These are phyloP conservation scores for Hymenoscyphus occultus DNA, from an alignment of 2,329 filamentous ascomycete genomes.

Conservation along the genomic window DNA sequence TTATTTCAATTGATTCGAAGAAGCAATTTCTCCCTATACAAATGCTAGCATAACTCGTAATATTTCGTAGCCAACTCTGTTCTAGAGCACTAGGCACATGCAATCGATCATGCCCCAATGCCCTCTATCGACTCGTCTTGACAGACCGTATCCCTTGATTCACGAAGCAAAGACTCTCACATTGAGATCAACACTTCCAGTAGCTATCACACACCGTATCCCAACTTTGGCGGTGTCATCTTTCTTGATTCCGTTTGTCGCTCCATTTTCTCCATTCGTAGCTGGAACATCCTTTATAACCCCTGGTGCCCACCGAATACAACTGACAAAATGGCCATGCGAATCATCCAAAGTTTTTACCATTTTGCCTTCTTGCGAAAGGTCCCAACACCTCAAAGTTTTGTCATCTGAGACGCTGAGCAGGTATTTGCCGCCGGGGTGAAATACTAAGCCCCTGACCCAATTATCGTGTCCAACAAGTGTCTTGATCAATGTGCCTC, in stretches of 20 bases:
- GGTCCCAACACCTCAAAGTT: constrained; percentile 89
- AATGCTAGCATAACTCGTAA: constrained; percentile 34
- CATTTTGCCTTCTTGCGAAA: constrained; percentile 84
- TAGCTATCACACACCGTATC: constrained; percentile 83
- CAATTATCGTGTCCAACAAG: constrained; percentile 90
- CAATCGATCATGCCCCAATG: constrained; percentile 20
- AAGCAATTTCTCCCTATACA: constrained; percentile 27
- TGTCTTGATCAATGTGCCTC: constrained; percentile 81
- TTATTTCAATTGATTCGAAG: constrained; percentile 18
- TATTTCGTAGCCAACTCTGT: constrained; percentile 29
- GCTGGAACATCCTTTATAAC: constrained; percentile 58
- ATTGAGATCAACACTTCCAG: constrained; percentile 78
- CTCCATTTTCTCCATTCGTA: constrained; percentile 44
- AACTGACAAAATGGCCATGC: constrained; percentile 82
- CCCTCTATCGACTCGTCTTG: constrained; percentile 23
- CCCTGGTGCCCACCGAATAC: constrained; percentile 82
- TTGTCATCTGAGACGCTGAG: constrained; percentile 87
- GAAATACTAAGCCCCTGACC: constrained; percentile 82
- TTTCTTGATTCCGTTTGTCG: constrained; percentile 48
- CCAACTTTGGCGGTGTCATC: constrained; percentile 52
- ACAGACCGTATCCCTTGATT: constrained; percentile 20
- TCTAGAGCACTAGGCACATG: constrained; percentile 13
- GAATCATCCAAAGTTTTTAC: constrained; percentile 77
- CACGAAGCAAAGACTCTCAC: constrained; percentile 70
- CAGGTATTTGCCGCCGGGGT: constrained; percentile 88